A percentile compares a stretch with the other conserved stretches of the same genome.
Conservation (phyloP, 768 basidiomycete genomes). For the Mrakia blollopis region DNA sequence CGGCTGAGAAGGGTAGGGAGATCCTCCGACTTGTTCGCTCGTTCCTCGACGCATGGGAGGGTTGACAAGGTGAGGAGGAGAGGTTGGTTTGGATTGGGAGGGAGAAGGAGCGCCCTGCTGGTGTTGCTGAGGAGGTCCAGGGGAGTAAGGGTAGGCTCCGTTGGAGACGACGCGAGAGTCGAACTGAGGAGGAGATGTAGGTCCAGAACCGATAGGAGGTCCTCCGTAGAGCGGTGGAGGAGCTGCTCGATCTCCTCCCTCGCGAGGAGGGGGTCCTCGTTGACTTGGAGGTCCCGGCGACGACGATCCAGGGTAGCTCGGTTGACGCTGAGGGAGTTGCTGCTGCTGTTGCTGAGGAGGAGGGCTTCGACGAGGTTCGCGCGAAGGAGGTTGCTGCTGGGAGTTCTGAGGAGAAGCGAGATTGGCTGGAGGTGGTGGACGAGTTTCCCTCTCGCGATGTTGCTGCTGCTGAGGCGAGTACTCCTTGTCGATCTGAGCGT, state of each 20-base stretch:
- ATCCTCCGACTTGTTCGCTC: conserved; percentile 26
- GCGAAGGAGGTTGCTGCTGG: conserved; percentile 11
- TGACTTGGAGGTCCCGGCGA: conserved; percentile 25
- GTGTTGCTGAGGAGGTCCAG: conserved; percentile 1
- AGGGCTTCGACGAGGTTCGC: conserved; percentile 26
- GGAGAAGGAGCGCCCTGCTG: conserved; percentile 3
- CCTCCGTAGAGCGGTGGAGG: conserved; percentile 13
- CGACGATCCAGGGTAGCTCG: conserved; percentile 26
- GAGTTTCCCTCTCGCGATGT: conserved; percentile 26
- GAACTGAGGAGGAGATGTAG: neutral
- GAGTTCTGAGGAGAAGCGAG: conserved; percentile 27
- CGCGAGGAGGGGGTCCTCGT: conserved; percentile 33
- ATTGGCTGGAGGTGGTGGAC: conserved; percentile 17
- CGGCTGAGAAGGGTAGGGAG: conserved; percentile 5
- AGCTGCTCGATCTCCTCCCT: neutral
- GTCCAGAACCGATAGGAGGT: neutral
- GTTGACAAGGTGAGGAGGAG: conserved; percentile 26
- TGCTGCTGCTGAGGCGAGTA: conserved; percentile 22
- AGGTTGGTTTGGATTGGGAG: conserved; percentile 21
- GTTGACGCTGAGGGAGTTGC: conserved; percentile 22
- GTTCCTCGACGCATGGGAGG: conserved; percentile 30
- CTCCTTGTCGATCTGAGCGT: conserved; percentile 86
- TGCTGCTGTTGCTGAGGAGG: conserved; percentile 15
- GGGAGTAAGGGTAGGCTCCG: neutral
- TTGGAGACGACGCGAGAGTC: conserved; percentile 10